Base-by-base conservation (phyloP, 2,329 filamentous ascomycete genomes). In the Fusarium citri region DNA sequence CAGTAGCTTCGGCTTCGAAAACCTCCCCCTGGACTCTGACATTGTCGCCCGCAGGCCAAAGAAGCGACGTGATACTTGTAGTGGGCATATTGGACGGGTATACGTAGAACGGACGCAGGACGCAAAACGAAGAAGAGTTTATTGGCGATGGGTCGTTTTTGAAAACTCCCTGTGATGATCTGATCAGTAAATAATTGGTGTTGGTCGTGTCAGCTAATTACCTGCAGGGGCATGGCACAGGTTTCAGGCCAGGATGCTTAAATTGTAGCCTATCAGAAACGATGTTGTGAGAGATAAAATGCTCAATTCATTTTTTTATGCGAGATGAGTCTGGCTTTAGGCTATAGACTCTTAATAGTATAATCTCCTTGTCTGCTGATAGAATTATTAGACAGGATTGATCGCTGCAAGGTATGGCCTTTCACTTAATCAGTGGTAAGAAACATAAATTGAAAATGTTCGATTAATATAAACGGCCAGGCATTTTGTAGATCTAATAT, bases 61-160 rank as follows among this genome's bases (percentile, higher is more conserved):
- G 58, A 56, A 60, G 58, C 15, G 58, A 60, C 22, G 51, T 60
- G n/a, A 60, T 46, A 8, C 23, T 10, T 18, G 34, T 49, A 12
- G 51, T 31, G 28, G 51, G 34, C 51, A 60, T 60, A 18, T 43
- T 20, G 22, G 5, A 18, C 5, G 25, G 23, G 51, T n/a, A 2
- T n/a, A 12, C 10, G 3, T 11, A 37, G 6, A 37, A 37, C n/a
- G 4, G 3, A 10, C 5, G 6, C 10, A 37, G 4, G 3, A 10
- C 5, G 6, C 10, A 37, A n/a, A 6, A 12, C 1, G 10, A 37
- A 11, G 2, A 37, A 11, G 10, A 12, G 0, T 12, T n/a, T 12
- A 7, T 3, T 37, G 34, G 34, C 18, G 6, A 37, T n/a, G 18
- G 6, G 34, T 37, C 6, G 10, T 6, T 37, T 37, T 37, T 37